Evolutionary conservation across 352 stramenopile genomes (phyloP).

Genomic region (Phytopythium helicoides): DNA sequence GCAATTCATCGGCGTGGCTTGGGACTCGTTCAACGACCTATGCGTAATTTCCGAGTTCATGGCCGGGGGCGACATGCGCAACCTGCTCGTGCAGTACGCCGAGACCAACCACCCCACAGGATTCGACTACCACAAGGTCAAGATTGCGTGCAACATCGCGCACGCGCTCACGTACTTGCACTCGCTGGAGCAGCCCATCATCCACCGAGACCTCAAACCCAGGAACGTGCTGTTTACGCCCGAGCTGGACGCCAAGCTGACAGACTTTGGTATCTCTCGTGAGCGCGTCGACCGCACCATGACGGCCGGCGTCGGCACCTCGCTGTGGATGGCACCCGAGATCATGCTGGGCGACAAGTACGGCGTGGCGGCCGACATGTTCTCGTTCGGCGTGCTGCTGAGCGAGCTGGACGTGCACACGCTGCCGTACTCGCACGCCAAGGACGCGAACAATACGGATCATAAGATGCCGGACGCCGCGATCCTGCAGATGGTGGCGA

Average conservation of each 20-base stretch:
- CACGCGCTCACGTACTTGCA: background rate
- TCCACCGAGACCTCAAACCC: conserved; percentile 78
- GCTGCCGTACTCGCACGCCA: background rate
- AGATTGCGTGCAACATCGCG: background rate
- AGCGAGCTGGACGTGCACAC: background rate
- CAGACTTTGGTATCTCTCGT: conserved; percentile 42
- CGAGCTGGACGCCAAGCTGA: conserved; percentile 31
- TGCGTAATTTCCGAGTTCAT: background rate
- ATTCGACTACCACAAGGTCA: background rate
- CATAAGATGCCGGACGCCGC: no score
- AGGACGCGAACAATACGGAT: background rate
- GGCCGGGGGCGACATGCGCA: background rate
- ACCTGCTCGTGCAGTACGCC: background rate
- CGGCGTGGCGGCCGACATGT: background rate
- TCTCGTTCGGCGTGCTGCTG: background rate
- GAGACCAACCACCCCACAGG: background rate
- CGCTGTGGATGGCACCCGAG: background rate
- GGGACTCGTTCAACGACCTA: no score
- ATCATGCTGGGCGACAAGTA: background rate
- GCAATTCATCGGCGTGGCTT: no score
- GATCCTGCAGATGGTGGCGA: no score
- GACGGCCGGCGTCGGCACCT: conserved; percentile 7
- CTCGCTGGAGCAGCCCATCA: conserved; percentile 20
- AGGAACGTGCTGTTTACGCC: conserved; percentile 73
- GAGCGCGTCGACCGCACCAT: conserved; percentile 21